Evolutionary conservation across 306 rosid genomes (phyloP).

Genomic region (Gillenia trifoliata): DNA sequence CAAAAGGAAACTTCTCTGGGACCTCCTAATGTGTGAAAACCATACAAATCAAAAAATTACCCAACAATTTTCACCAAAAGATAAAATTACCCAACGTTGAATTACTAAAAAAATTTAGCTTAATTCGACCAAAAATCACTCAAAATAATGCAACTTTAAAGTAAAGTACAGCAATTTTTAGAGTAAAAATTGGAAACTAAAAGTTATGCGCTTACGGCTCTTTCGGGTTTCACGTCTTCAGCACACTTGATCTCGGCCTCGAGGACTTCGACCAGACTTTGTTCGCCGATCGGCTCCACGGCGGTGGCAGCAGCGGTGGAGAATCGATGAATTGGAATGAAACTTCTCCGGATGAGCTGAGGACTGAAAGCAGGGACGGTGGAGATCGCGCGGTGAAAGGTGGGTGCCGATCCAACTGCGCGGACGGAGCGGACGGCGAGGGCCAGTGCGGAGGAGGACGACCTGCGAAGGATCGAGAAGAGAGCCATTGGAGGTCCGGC

Average conservation of each 20-base stretch:
- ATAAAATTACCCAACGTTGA: background rate
- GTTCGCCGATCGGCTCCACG: constrained; percentile 26
- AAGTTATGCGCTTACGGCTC: constrained; percentile 8
- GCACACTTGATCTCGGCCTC: constrained; percentile 61
- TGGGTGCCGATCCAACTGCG: constrained; percentile 32
- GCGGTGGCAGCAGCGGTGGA: constrained; percentile 20
- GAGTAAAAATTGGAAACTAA: background rate
- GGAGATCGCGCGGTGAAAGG: constrained; percentile 39
- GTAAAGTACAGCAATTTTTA: background rate
- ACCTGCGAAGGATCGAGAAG: constrained; percentile 59
- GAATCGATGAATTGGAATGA: constrained; percentile 39
- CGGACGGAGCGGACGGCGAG: constrained; percentile 39
- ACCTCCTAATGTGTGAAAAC: constrained; percentile 11
- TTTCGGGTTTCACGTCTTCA: constrained; percentile 15
- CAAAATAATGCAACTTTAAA: background rate
- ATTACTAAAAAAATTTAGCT: background rate
- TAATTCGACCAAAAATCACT: no score
- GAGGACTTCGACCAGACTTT: constrained; percentile 33
- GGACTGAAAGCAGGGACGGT: constrained; percentile 18
- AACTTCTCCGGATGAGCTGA: constrained; percentile 19
- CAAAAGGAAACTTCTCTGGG: constrained; percentile 58
- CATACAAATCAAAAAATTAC: background rate
- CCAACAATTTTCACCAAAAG: background rate
- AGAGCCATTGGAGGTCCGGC: constrained; percentile 41
- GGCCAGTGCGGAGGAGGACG: constrained; percentile 43